These are phyloP conservation scores for Eucalyptus sp. DNA, from an alignment of 345 rosid species.

Conservation along the genomic window DNA sequence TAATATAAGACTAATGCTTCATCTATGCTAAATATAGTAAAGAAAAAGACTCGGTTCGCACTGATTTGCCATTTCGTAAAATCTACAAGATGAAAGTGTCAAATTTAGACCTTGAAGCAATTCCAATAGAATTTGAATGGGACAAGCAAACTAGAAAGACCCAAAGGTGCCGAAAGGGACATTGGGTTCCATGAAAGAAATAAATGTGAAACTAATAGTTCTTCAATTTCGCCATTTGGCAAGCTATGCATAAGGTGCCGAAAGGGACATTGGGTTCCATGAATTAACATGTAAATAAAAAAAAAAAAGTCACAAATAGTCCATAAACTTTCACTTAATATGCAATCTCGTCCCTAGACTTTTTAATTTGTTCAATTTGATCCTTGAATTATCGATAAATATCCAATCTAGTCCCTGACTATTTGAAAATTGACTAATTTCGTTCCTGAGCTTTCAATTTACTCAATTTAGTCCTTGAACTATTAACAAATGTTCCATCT, in stretches of 20 bases:
- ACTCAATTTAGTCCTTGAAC: no score
- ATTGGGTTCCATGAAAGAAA: no score
- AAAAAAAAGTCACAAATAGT: no score
- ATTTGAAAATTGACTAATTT: no score
- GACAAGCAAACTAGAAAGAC: background rate
- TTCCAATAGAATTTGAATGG: background rate
- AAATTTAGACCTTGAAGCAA: background rate
- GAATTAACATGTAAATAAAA: background rate
- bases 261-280: background rate
- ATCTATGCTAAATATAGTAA: background rate
- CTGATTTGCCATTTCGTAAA: background rate
- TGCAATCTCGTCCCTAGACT: no score
- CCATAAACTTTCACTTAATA: no score
- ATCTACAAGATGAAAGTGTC: background rate
- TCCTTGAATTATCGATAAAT: no score
- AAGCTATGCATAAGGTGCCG: background rate
- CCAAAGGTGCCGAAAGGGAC: no score
- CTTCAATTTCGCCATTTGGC: background rate
- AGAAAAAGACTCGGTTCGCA: background rate
- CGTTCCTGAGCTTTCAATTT: no score
- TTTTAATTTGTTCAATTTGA: no score
- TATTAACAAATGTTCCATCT: no score
- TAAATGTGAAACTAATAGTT: background rate
- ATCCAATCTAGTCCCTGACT: no score
- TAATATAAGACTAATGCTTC: background rate